These are phyloP conservation scores for Pythium grandisporangium DNA, from an alignment of 352 stramenopile genomes.

Conservation along the genomic window DNA sequence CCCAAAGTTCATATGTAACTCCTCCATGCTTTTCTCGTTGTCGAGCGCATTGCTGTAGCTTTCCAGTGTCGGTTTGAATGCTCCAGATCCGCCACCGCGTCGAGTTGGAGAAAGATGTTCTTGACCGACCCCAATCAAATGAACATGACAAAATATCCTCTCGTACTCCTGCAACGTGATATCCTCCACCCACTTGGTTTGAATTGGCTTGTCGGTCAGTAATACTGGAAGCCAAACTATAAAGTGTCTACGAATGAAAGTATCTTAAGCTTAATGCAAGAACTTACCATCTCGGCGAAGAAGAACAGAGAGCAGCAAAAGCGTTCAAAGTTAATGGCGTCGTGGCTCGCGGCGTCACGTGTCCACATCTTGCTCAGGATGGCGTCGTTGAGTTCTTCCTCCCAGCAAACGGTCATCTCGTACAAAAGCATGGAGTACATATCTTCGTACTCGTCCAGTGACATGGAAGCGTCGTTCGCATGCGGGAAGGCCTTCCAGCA, in stretches of 20 bases:
- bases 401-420: constrained; percentile 55
- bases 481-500: constrained; percentile 24
- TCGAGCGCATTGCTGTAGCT: constrained; percentile 21
- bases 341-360: constrained; percentile 22
- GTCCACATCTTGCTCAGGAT: constrained; percentile 39
- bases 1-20: constrained; percentile 22
- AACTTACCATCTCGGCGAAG: constrained; percentile 43
- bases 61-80: constrained; percentile 21
- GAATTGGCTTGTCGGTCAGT: too few relatives aligned
- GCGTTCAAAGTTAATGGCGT: constrained; percentile 29
- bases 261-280: background rate
- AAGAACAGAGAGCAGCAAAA: constrained; percentile 56
- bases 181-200: constrained; percentile 33
- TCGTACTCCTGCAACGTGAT: constrained; percentile 25
- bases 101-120: background rate
- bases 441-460: constrained; percentile 25
- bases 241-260: background rate
- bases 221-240: background rate
- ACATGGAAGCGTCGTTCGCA: constrained; percentile 10
- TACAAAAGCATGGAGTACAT: constrained; percentile 46
- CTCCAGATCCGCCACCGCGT: background rate
- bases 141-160: constrained; percentile 23
- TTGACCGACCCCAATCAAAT: constrained; percentile 12
- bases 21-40: constrained; percentile 19
- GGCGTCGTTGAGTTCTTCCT: constrained; percentile 35